phyloP scores from a whole-genome alignment of 306 rosid species.

The Boehmeria nivea region DNA sequence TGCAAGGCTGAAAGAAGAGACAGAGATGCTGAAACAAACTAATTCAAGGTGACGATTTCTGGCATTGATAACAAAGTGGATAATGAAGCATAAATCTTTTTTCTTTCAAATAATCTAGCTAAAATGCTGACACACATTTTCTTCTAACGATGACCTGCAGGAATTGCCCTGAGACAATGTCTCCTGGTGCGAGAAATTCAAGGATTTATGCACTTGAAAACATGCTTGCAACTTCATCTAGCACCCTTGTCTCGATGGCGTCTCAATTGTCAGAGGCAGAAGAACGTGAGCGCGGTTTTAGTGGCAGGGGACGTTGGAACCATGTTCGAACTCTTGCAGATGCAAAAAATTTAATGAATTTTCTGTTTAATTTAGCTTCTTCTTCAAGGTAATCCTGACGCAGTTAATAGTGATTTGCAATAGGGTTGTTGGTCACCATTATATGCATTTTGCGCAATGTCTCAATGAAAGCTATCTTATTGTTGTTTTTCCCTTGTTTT shows the following conservation, averaged over 20 bases:
- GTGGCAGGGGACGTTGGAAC: slow-evolving; percentile 95
- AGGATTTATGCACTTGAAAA: slow-evolving; percentile 86
- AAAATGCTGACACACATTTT: slow-evolving; percentile 12
- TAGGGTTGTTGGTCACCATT: background rate
- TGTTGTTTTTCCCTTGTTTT: background rate
- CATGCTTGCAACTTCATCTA: slow-evolving; percentile 79
- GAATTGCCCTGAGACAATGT: slow-evolving; percentile 48
- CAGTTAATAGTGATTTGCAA: too few relatives aligned
- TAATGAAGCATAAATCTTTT: background rate
- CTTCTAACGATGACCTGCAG: slow-evolving; percentile 28
- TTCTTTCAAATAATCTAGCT: too few relatives aligned
- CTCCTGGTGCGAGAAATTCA: slow-evolving; percentile 94
- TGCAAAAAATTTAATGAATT: slow-evolving; percentile 87
- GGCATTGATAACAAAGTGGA: background rate
- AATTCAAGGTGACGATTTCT: slow-evolving; percentile 27
- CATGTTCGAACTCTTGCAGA: slow-evolving; percentile 87
- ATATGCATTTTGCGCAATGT: background rate
- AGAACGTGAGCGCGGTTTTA: slow-evolving; percentile 80
- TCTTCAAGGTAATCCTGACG: slow-evolving; percentile 58
- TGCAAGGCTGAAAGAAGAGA: slow-evolving; percentile 41
- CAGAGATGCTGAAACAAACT: slow-evolving; percentile 18
- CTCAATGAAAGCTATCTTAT: background rate
- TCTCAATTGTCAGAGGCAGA: slow-evolving; percentile 95
- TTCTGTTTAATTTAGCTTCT: slow-evolving; percentile 78
- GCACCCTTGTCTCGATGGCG: slow-evolving; percentile 82